Base-by-base conservation (phyloP, 2,329 filamentous ascomycete genomes). In the Xylariales sp. region DNA sequence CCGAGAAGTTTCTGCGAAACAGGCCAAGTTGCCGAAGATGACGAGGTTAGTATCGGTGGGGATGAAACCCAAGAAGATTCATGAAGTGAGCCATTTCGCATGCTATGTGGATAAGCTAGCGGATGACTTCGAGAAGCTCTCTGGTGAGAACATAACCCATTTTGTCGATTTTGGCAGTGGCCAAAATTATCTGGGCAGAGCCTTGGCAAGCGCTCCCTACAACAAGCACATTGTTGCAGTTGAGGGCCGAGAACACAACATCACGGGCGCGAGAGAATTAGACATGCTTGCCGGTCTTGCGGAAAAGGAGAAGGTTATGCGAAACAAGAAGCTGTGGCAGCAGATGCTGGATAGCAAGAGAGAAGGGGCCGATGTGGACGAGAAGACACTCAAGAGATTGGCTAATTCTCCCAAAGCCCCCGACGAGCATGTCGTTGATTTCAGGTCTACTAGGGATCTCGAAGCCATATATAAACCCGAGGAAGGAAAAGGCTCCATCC, bases 131-230 rank as follows among this genome's bases (percentile, higher is more conserved):
- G 73, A 77, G 3, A 58, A 68, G 2, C 66, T 77, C 1, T 74
- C 83, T 31, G 68, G 70, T 1, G 64, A 70, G 35, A 64, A 73
- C 11, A 82, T 96, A 46, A 87, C 88, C 0, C 90, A 97, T 65
- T 81, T 95, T 44, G 84, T 97, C 36, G 93, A 98, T 64, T 95
- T 97, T 62, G 93, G 93, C 20, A 95, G 89, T 40, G 93, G 93
- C 0, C 91, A 97, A 61, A 97, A 96, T 58, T 98, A 98, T 57
- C 80, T 98, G 3, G 91, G 93, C 1, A 78, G 93, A 33, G 86
- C 88, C 1, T 71, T 98, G 44, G 91, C 91, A 11, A 88, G 84
- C 47, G 74, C 82, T 40, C 89, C 90, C 1, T 95, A 95, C 65
- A 87, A 90, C 55, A 82, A 83, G 54, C 80, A 89, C 50, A 85